Base-by-base conservation (phyloP, 129 eudicot species). In the Helianthus tuberosus region DNA sequence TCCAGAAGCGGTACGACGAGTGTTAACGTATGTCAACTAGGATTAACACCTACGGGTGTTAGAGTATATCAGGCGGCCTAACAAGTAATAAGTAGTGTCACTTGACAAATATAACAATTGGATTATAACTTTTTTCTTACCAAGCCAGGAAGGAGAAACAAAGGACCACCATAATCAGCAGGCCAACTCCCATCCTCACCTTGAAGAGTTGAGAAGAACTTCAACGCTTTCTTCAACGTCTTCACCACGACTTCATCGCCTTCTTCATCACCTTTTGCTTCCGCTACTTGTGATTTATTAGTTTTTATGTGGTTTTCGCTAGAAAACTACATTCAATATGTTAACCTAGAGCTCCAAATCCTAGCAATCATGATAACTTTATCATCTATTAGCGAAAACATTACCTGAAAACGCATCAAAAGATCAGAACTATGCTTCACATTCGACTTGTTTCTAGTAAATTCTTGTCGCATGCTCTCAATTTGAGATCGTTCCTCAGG, bases 101-200 rank as follows among this genome's bases (percentile, higher is more conserved):
- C n/a, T n/a, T n/a, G n/a, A n/a, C n/a, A n/a, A n/a, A n/a, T n/a
- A n/a, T 7, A 20, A 20, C 23, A 20, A 20, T 20, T 20, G 23
- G 23, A 20, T 20, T 20, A 20, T 20, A 20, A 20, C 23, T 20
- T 20, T 20, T 15, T 74, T 62, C 63, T 64, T 52, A 86, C 91
- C 86, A 86, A 52, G 50, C 82, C 79, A 35, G 91, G 88, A 35
- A 86, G 60, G 16, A 86, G 88, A 75, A 86, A 86, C 76, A 86
- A 25, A 74, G 91, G 88, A 67, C 91, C 88, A 10, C 84, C 91
- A 80, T 77, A 86, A 72, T 86, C 91, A 70, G 75, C 84, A 60
- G 91, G 86, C 91, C 91, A 86, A 32, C 79, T 86, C 10, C 91
- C 91, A 39, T 86, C 86, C 15, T 80, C 80, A 44, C 88, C 86